A percentile compares a stretch with the other conserved stretches of the same genome.
These are phyloP conservation scores for Pachysandra terminalis DNA, from an alignment of 164 flowering plant species.

Conservation along the genomic window DNA sequence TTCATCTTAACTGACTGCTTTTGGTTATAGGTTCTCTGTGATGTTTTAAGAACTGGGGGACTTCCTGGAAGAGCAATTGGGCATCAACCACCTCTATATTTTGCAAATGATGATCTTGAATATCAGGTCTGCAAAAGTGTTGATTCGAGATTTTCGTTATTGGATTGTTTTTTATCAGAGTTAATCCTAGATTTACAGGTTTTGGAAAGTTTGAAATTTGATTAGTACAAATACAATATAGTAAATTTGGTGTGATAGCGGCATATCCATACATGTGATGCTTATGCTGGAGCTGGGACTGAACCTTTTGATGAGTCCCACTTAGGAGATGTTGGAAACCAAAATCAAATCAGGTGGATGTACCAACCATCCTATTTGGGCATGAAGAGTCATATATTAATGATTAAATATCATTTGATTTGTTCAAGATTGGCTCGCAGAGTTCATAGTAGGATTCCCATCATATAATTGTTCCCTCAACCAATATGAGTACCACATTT, in stretches of 20 bases:
- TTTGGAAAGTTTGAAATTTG: no score
- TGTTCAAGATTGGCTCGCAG: background rate
- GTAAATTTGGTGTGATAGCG: no score
- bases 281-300: no score
- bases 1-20: constrained; percentile 10
- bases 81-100: constrained; percentile 65
- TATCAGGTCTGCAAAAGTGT: constrained; percentile 58
- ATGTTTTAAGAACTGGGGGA: constrained; percentile 77
- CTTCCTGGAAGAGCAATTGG: constrained; percentile 63
- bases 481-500: background rate
- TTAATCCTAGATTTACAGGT: no score
- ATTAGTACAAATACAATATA: no score
- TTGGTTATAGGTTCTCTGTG: constrained; percentile 71
- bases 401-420: background rate
- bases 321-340: no score
- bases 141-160: background rate
- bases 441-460: background rate
- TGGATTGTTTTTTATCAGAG: background rate
- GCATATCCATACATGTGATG: no score
- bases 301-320: no score
- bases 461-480: background rate
- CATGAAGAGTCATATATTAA: background rate
- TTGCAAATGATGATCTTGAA: constrained; percentile 82
- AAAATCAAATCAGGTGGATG: background rate
- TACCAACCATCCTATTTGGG: no score